Base-by-base conservation (phyloP, 1,284 basidiomycete genomes). In the Cryptococcus hybrid region DNA sequence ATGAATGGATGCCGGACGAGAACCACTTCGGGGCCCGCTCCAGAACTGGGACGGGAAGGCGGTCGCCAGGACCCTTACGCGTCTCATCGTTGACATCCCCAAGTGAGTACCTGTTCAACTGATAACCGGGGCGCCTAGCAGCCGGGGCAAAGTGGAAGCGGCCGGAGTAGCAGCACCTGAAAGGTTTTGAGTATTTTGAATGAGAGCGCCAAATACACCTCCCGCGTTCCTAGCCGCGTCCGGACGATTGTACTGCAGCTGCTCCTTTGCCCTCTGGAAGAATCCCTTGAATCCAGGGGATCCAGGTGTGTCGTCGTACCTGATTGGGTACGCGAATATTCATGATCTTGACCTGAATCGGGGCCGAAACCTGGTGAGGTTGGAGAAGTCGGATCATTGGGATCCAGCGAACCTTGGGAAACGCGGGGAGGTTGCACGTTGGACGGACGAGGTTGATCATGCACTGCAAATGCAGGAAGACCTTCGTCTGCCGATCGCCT, bases 141-240 rank as follows among this genome's bases (percentile, higher is more conserved):
- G 85, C 83, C 7, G 88, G 87, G 18, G 84, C 85, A 15, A 90
- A 24, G 80, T 80, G 18, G 82, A 81, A 7, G 80, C 73, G n/a
- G 72, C 65, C 0, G 87, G 87, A 0, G 86, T 82, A 3, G 85
- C 86, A 0, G 80, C 80, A 30, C 85, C 86, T 9, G 79, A 78
- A 37, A 86, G 76, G 61, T 86, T 87, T 2, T 85, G 86, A 0
- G 88, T 86, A 59, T 84, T 85, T 30, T 87, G 84, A 44, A 91
- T 85, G 47, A 91, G 81, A 6, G 86, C 83, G 9, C 87, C 88
- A 65, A 89, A 84, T 0, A 88, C 87, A 4, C 88, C 88, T 0
- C 82, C 88, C 6, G 80, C 82, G 57, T 79, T 84, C 48, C 82
- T 77, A 7, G 84, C 80, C 2, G 81, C 79, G 42, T 82, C 77